phyloP scores from a whole-genome alignment of 345 rosid species.

The Salix exigua region DNA sequence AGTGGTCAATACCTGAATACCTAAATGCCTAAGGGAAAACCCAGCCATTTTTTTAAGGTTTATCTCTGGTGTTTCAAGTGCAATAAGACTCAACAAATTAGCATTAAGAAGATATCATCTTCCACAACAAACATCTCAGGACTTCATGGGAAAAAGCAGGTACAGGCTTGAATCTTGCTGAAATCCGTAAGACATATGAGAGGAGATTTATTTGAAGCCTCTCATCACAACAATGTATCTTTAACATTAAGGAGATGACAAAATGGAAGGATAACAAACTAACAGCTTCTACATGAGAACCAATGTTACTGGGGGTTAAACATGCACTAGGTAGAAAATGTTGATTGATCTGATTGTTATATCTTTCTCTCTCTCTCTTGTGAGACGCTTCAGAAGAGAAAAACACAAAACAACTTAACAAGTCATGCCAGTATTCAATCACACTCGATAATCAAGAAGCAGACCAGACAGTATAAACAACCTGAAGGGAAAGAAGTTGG shows the following conservation, averaged over 20 bases:
- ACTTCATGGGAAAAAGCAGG: neutral
- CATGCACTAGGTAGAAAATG: neutral
- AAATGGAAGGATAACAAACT: constrained; percentile 8
- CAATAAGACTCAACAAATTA: neutral
- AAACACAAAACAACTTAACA: neutral
- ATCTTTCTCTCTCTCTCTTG: neutral
- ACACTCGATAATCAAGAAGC: neutral
- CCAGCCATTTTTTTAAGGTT: neutral
- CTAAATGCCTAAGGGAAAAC: neutral
- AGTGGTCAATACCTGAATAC: neutral
- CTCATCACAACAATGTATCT: neutral
- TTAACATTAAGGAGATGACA: neutral
- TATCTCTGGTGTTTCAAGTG: neutral
- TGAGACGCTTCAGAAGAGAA: neutral
- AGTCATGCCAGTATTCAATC: constrained; percentile 15
- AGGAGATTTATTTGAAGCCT: neutral
- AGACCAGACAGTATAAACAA: constrained; percentile 23
- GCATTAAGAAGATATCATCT: constrained; percentile 3
- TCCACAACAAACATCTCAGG: neutral
- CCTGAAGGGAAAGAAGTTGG: constrained; percentile 64
- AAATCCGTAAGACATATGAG: constrained; percentile 1
- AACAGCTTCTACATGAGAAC: neutral
- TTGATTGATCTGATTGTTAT: neutral
- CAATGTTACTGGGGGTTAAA: neutral
- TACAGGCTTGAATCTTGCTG: neutral